Evolutionary conservation across 257 asterid genomes (phyloP), one percentile per base, ranked within the genome.

Genomic region (Coffea canephora): DNA sequence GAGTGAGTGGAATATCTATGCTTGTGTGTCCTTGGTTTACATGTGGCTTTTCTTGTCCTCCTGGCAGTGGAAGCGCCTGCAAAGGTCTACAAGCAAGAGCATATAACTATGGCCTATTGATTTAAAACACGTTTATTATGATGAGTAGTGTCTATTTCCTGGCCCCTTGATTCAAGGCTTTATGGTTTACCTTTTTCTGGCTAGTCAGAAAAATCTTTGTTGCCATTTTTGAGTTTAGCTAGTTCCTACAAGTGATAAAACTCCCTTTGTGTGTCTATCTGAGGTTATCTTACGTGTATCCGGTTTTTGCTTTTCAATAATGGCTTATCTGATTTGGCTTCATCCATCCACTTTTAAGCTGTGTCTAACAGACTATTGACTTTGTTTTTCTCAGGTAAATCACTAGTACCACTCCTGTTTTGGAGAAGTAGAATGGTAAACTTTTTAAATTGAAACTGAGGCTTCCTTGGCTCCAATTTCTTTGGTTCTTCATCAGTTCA

Each of bases 401-500:
- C 86, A 85, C 90, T 85, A 75, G 77, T 85, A 87, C 81, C 86
- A 84, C 88, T 85, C 86, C 91, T 82, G 91, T 88, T 89, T 87
- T 88, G 95, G 94, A 90, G 95, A 92, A 80, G 90, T 94, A 90
- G 86, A 88, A 85, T 86, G 95, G 90, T 90, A 88, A 83, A 89
- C 78, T 85, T 84, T 92, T 94, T 87, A 83, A 87, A 84, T 85
- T 88, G 89, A 87, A 90, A 88, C 87, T 94, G 96, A 90, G 97
- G 95, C 89, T 87, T 86, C 90, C 90, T 87, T 90, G 86, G 93
- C 80, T 88, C 89, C 85, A 86, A 84, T 91, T 89, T 91, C 85
- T 91, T 90, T 92, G 92, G 94, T 89, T 93, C 91, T 89, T 88
- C 94, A 84, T 77, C 92, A 94, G 98, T 94, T 81, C 98, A 94